Base-by-base conservation (phyloP, 2,329 filamentous ascomycete species). In the Fusarium musae region DNA sequence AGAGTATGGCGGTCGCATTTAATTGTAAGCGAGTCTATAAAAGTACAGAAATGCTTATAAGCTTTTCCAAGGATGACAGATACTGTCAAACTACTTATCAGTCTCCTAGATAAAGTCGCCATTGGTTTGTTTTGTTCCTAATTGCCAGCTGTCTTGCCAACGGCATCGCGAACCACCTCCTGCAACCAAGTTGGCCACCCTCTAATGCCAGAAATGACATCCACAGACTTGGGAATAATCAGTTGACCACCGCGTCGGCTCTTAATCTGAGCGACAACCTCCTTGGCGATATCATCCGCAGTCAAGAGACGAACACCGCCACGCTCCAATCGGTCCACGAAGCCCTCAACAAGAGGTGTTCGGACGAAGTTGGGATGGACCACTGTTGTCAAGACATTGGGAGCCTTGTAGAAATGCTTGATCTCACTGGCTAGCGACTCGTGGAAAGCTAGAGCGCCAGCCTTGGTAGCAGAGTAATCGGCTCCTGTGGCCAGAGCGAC, bases 381-480 rank as follows among this genome's bases (percentile, higher is more conserved):
- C 12, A 92, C 77, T 7, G 93, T 87, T 2, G 91, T 93, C 54
- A 91, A 83, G 17, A 93, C 88, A 53, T 85, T 85, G 0, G 87
- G 87, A 2, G 91, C 90, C 47, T 88, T 85, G 79, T 93, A 92
- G 9, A 86, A 80, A 17, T 87, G 87, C 56, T 83, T 83, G 23
- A 92, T 79, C 79, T 92, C 90, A 2, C 84, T 82, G 0, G 84
- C 81, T 1, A 92, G 80, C 0, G 85, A 90, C 79, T 94, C 91
- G 78, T 94, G 91, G 81, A 94, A 92, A 3, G 89, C 82, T 6
- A 92, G 80, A 0, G 90, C 88, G 0, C 89, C 91, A 8, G 91
- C 87, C 81, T 94, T 94, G 58, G 86, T 88, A 5, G 89, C 86
- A 1, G 86, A 85, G 82, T 94, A 94, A 80, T 93, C 91, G 26